Base-by-base conservation (phyloP, 1,139 yeast genomes). In the Kodamaea arcana region DNA sequence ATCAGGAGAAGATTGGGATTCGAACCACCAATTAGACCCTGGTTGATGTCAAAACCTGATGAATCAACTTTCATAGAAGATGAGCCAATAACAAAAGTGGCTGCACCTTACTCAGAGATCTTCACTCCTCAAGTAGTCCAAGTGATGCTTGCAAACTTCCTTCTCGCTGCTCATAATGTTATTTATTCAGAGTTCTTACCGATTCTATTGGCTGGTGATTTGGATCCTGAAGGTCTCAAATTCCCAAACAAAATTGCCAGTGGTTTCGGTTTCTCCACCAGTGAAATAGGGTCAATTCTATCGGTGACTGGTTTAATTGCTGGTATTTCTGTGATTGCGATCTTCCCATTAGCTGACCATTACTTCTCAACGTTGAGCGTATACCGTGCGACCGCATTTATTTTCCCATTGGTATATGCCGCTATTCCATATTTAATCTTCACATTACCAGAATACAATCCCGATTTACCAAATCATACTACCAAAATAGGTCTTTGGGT, bases 1-100 rank as follows among this genome's bases (percentile, higher is more conserved):
- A 44, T 76, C 26, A 47, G 62, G 45, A 44, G 47, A 8, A 37
- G 49, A 15, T 40, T 72, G 4, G 72, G 75, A 1, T 41, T 54
- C 34, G 34, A 49, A 5, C 47, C 56, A 7, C 60, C 60, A 15
- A 25, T 29, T 4, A 52, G 72, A 43, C 61, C 66, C 7, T 65
- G 72, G 69, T 40, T 45, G 27, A 17, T 25, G 17, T 27, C 10
- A 7, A 14, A 27, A 10, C 3, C 12, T 9, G 38, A 33, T 9
- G 43, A 36, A 21, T 12, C 15, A 4, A 27, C 38, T 18, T 9
- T 7, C 9, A 6, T 18, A 9, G 27, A 18, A 16, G 37, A 22
- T 14, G 16, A 9, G 20, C 14, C 16, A 23, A 20, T 14, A 35
- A 31, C 16, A 15, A 35, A 32, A 23, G 29, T 26, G 3, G 11